Evolutionary conservation across 305 asterid genomes (phyloP), one percentile per base, ranked within the genome.

Genomic region (Rubia balearica): DNA sequence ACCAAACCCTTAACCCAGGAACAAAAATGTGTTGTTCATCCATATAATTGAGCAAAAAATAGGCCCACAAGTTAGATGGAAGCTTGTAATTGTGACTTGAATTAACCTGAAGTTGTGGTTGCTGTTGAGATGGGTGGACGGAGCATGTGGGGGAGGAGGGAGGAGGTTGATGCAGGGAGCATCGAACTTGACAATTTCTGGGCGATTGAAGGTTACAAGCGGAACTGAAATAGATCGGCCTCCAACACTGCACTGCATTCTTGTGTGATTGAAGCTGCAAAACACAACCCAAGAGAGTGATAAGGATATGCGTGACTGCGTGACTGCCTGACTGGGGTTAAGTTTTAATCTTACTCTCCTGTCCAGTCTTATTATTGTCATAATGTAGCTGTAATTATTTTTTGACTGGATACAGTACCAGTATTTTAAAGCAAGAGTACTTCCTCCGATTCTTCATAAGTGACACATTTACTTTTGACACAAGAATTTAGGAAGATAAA

Each of bases 81-180:
- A 33, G 36, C 5, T 12, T 61, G 40, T 4, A 27, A 62, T 19
- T 42, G 19, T 27, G 9, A 48, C 38, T 17, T 48, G 68, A 63
- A 67, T 46, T 51, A 40, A 67, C 78, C 78, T 75, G 49, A 49
- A 21, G 43, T 5, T 33, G 45, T 16, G 65, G 59, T 51, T 51
- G 36, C 2, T 33, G 59, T 51, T 51, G 21, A 17, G 59, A 77
- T 63, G 62, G 56, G 49, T 55, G 12, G 65, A 41, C 40, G 74
- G 68, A 33, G 74, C 24, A 42, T 33, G 11, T 22, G 11, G 74
- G 9, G 46, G 51, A 69, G 51, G 67, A 63, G 41, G 62, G 60
- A 8, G 71, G 53, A 48, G 49, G 65, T 19, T 22, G 63, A 56
- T 68, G 56, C 24, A 7, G 62, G 65, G 36, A 27, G 22, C 41